These are phyloP conservation scores for Fusarium tuaranense DNA, from an alignment of 2,329 filamentous ascomycete species.

Conservation along the genomic window DNA sequence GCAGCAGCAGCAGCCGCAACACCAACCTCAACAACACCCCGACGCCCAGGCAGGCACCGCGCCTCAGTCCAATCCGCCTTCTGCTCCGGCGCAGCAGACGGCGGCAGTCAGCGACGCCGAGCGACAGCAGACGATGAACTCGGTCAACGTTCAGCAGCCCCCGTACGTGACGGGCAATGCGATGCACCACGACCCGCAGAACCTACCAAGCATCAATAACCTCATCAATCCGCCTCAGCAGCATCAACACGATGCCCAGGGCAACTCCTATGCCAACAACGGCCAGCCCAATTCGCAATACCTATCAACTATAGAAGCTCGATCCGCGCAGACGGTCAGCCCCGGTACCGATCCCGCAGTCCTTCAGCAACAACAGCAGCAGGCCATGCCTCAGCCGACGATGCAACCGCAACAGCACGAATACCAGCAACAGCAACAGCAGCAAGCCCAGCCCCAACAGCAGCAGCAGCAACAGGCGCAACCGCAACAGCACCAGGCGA, in stretches of 20 bases:
- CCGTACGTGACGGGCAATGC: slow-evolving; percentile 42
- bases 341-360: slow-evolving; percentile 53
- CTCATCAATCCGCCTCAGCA: slow-evolving; percentile 72
- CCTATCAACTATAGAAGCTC: slow-evolving; percentile 42
- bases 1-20: slow-evolving; percentile 38
- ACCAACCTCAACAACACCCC: slow-evolving; percentile 28
- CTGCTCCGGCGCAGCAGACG: slow-evolving; percentile 33
- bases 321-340: slow-evolving; percentile 49
- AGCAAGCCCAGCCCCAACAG: slow-evolving; percentile 46
- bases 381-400: slow-evolving; percentile 43
- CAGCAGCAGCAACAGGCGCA: slow-evolving; percentile 41
- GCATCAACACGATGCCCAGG: slow-evolving; percentile 56
- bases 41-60: slow-evolving; percentile 41
- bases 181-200: slow-evolving; percentile 66
- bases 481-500: slow-evolving; percentile 42
- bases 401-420: slow-evolving; percentile 47
- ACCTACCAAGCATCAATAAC: slow-evolving; percentile 84
- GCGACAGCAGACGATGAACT: slow-evolving; percentile 43
- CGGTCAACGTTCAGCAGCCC: slow-evolving; percentile 44
- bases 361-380: slow-evolving; percentile 54
- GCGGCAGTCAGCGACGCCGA: slow-evolving; percentile 38
- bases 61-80: slow-evolving; percentile 29
- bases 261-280: slow-evolving; percentile 45
- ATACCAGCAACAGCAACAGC: slow-evolving; percentile 39
- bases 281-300: slow-evolving; percentile 42